Base-by-base conservation (phyloP, 306 rosid species). In the Medicago arabica region DNA sequence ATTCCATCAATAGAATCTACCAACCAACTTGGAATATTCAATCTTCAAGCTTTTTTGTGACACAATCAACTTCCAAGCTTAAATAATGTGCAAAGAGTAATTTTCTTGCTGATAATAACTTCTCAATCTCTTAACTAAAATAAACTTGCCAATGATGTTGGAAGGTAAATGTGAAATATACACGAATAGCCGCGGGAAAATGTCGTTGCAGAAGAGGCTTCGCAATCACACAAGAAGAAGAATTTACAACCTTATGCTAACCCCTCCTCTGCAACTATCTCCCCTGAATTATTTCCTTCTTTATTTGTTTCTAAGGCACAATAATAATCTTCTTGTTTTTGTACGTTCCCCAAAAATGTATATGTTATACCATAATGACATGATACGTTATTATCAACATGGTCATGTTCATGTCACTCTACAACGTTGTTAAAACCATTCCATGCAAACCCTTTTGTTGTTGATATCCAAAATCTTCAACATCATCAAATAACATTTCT, bases 231-330 rank as follows among this genome's bases (percentile, higher is more conserved):
- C 76, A 73, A 80, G 60, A 83, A 75, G 61, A 83, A 71, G 66
- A 81, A 59, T 25, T 41, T 71, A 71, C 71, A 81, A 81, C 77
- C 77, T 55, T 55, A 66, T 80, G 80, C 58, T 72, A 75, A 55
- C 79, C 80, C 85, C 87, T 81, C 82, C 87, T 88, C 87, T 80
- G 86, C 88, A 87, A 87, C 85, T 79, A 15, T 76, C 67, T 86
- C 79, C 84, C 82, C 69, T 79, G 18, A 59, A 67, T 51, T 76
- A 75, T 72, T 77, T 67, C 78, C 66, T 75, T 58, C 78, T 62
- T 58, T 61, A 13, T 61, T 61, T 61, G 6, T 61, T 61, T 34
- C 67, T 31, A 61, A 34, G 44, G 34, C 21, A 61, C 44, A 61
- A 61, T 31, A 61, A 34, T 15, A 61, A 61, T 31, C 21, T 61